Conservation (phyloP, 805 yeast species). For the Zygotorulaspora sp. region DNA sequence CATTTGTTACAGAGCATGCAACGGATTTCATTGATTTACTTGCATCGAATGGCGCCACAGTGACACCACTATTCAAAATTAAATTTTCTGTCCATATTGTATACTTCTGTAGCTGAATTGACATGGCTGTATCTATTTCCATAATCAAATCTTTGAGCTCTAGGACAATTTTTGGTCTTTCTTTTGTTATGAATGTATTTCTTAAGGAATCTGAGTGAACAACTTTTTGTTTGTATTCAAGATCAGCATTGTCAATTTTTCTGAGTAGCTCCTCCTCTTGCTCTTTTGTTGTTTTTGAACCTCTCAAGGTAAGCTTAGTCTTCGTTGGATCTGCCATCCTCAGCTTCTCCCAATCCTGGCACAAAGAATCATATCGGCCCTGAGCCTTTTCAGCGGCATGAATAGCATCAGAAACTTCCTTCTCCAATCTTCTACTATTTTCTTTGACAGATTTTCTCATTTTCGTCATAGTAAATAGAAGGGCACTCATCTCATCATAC, state of each 20-base stretch:
- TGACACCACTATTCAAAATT: constrained; percentile 78
- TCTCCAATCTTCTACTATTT: constrained; percentile 74
- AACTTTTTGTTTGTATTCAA: constrained; percentile 78
- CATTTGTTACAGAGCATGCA: constrained; percentile 77
- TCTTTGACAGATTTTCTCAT: constrained; percentile 77
- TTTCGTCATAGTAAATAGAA: constrained; percentile 64
- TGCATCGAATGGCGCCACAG: constrained; percentile 64
- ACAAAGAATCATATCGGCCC: constrained; percentile 65
- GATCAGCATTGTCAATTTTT: constrained; percentile 80
- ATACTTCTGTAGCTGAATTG: constrained; percentile 82
- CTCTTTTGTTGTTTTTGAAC: constrained; percentile 66
- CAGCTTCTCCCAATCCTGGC: constrained; percentile 82
- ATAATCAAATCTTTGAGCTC: constrained; percentile 71
- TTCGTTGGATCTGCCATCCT: constrained; percentile 78
- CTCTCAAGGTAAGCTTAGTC: constrained; percentile 75
- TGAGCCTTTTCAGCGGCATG: constrained; percentile 85
- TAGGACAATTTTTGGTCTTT: constrained; percentile 72
- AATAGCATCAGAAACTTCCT: constrained; percentile 79
- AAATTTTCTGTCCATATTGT: constrained; percentile 83
- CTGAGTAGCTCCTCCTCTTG: constrained; percentile 87
- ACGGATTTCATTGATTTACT: constrained; percentile 65
- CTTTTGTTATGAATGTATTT: constrained; percentile 62
- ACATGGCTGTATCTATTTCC: constrained; percentile 86
- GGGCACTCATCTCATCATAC: constrained; percentile 75
- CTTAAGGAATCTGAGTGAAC: constrained; percentile 66